Evolutionary conservation across 2,329 filamentous ascomycete genomes (phyloP).

Genomic region (Blastomyces percursus): DNA sequence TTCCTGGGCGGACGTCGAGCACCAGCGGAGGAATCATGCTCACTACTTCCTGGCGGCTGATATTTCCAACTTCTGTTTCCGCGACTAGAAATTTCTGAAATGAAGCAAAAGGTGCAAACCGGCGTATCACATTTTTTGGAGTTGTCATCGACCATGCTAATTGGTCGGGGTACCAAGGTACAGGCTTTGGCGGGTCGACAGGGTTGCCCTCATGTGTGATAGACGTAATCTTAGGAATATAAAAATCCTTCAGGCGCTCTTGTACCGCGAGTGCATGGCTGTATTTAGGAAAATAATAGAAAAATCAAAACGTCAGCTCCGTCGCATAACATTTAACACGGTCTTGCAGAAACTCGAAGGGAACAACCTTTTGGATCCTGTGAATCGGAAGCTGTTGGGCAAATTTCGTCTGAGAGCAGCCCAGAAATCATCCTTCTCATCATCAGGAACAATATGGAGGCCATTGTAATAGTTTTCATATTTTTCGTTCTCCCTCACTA

Average conservation of each 20-base stretch:
- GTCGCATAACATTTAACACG: not conserved
- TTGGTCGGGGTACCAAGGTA: constrained; percentile 88
- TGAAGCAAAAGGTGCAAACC: constrained; percentile 83
- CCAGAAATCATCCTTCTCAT: constrained; percentile 77
- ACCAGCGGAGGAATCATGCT: constrained; percentile 97
- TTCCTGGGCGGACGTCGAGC: constrained; percentile 81
- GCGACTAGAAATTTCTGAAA: constrained; percentile 98
- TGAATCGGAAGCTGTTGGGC: constrained; percentile 96
- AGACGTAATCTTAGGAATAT: constrained; percentile 79
- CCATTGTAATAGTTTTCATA: constrained; percentile 80
- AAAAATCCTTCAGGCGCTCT: constrained; percentile 73
- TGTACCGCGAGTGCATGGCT: constrained; percentile 89
- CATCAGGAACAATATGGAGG: constrained; percentile 61
- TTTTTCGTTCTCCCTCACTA: constrained; percentile 70
- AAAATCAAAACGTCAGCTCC: constrained; percentile 3
- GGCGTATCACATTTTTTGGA: constrained; percentile 87
- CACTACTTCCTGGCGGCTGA: constrained; percentile 92
- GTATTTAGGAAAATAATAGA: constrained; percentile 8
- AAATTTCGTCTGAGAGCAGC: constrained; percentile 68
- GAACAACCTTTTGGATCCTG: constrained; percentile 73
- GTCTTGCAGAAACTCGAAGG: not conserved
- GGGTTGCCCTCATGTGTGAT: constrained; percentile 73
- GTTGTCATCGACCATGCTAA: constrained; percentile 98
- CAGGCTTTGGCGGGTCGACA: constrained; percentile 69
- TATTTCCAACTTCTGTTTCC: constrained; percentile 94